Evolutionary conservation across 805 yeast genomes (phyloP).

Genomic region (Myxozyma kluyveri): DNA sequence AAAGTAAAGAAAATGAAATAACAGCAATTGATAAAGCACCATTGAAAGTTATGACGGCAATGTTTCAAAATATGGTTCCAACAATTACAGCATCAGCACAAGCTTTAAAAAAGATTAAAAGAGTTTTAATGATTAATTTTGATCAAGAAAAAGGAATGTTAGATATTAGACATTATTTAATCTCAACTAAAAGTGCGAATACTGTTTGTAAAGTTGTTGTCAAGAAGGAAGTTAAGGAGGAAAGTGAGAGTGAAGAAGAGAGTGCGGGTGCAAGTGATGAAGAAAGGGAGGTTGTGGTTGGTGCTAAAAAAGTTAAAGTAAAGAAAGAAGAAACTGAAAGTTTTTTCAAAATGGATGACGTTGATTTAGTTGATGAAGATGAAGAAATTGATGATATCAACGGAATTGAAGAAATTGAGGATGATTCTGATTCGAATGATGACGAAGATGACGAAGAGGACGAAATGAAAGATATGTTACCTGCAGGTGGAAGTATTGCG

Average conservation of each 20-base stretch:
- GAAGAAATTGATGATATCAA: conserved; percentile 11
- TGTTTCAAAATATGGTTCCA: conserved; percentile 94
- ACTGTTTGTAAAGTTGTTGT: conserved; percentile 5
- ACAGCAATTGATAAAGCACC: conserved; percentile 59
- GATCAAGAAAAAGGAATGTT: conserved; percentile 67
- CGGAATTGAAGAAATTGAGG: conserved; percentile 10
- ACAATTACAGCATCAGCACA: conserved; percentile 85
- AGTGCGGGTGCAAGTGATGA: conserved; percentile 3
- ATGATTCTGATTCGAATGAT: conserved; percentile 14
- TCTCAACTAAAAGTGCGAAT: conserved; percentile 63
- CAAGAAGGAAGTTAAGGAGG: conserved; percentile 14
- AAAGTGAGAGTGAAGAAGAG: too few relatives aligned
- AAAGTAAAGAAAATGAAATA: conserved; percentile 23
- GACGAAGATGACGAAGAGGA: conserved; percentile 27
- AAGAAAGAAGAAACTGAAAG: not conserved
- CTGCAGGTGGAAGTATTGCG: conserved; percentile 7
- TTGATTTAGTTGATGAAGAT: conserved; percentile 14
- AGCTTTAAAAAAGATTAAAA: conserved; percentile 66
- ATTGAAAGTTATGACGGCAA: conserved; percentile 60
- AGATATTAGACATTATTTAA: conserved; percentile 85
- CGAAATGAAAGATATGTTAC: conserved; percentile 22
- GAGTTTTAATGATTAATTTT: conserved; percentile 81
- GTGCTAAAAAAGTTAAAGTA: not conserved
- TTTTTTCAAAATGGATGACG: conserved; percentile 5
- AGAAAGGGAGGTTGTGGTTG: not conserved